Conservation (phyloP, 2,329 filamentous ascomycete species). For the Pezicula neosporulosa region DNA sequence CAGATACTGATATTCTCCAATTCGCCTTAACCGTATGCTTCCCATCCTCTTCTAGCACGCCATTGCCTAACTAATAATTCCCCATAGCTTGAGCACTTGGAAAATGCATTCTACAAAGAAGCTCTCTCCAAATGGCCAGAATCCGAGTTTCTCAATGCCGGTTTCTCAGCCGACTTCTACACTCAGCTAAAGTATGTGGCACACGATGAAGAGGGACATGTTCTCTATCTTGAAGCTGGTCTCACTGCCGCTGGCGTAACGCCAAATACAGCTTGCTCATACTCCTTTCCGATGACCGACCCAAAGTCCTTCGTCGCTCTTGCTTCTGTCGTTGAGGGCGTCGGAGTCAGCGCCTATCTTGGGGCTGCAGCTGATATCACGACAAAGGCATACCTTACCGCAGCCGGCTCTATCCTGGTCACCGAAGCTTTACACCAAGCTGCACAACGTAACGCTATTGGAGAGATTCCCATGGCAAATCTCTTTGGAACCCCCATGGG, state of each 20-base stretch:
- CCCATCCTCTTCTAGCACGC: neutral
- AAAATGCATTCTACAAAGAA: slow-evolving; percentile 61
- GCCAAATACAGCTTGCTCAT: slow-evolving; percentile 54
- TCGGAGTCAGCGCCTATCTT: slow-evolving; percentile 58
- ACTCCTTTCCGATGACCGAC: slow-evolving; percentile 48
- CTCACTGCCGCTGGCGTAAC: slow-evolving; percentile 42
- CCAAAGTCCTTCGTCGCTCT: slow-evolving; percentile 49
- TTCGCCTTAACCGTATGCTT: slow-evolving; percentile 38
- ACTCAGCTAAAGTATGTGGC: slow-evolving; percentile 53
- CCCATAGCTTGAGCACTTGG: slow-evolving; percentile 51
- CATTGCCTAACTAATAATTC: slow-evolving; percentile 4
- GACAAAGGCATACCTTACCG: slow-evolving; percentile 54
- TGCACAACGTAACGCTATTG: slow-evolving; percentile 49
- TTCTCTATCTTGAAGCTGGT: slow-evolving; percentile 49
- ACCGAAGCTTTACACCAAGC: slow-evolving; percentile 65
- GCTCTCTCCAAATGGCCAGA: slow-evolving; percentile 55
- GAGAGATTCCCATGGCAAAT: slow-evolving; percentile 51
- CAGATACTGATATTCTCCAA: slow-evolving; percentile 36
- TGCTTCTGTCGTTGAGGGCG: slow-evolving; percentile 51
- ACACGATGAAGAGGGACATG: slow-evolving; percentile 55
- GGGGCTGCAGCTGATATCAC: slow-evolving; percentile 58
- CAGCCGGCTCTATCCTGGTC: slow-evolving; percentile 61
- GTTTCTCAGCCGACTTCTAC: slow-evolving; percentile 50
- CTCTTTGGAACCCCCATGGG: slow-evolving; percentile 57
- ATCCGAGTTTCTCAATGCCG: slow-evolving; percentile 47